Conservation (phyloP, 805 yeast genomes). For the Helenozyma baotianmanensis region DNA sequence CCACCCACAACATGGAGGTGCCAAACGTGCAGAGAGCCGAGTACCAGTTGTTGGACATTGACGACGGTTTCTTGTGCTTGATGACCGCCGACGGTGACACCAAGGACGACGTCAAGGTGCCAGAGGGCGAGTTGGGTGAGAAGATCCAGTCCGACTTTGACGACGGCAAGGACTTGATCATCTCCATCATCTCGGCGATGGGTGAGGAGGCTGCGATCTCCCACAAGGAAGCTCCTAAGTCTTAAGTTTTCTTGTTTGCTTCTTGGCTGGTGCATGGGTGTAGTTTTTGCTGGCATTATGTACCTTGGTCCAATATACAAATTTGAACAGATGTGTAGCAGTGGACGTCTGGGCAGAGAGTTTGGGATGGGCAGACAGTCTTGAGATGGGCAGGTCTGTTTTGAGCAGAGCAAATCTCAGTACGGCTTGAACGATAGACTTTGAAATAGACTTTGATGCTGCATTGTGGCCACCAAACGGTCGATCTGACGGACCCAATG, state of each 20-base stretch:
- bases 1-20: slow-evolving; percentile 99
- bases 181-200: slow-evolving; percentile 97
- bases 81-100: slow-evolving; percentile 98
- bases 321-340: too few species aligned
- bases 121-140: slow-evolving; percentile 98
- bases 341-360: too few species aligned
- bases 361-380: too few species aligned
- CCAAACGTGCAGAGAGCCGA: slow-evolving; percentile 96
- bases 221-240: slow-evolving; percentile 91
- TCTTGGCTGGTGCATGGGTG: slow-evolving; percentile 4
- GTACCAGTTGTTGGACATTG: slow-evolving; percentile 95
- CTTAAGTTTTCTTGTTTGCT: slow-evolving; percentile 3
- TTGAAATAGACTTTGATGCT: too few species aligned
- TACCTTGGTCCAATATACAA: slow-evolving; percentile 5
- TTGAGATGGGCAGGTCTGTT: too few species aligned
- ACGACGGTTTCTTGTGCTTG: slow-evolving; percentile 94
- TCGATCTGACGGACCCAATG: too few species aligned
- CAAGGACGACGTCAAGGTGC: slow-evolving; percentile 98
- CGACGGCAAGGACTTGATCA: slow-evolving; percentile 96
- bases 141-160: slow-evolving; percentile 88
- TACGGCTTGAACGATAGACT: too few species aligned
- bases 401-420: too few species aligned
- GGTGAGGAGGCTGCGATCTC: slow-evolving; percentile 99
- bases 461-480: too few species aligned
- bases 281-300: too few species aligned